Base-by-base conservation (phyloP, 345 rosid genomes). In the Gossypium bickii region DNA sequence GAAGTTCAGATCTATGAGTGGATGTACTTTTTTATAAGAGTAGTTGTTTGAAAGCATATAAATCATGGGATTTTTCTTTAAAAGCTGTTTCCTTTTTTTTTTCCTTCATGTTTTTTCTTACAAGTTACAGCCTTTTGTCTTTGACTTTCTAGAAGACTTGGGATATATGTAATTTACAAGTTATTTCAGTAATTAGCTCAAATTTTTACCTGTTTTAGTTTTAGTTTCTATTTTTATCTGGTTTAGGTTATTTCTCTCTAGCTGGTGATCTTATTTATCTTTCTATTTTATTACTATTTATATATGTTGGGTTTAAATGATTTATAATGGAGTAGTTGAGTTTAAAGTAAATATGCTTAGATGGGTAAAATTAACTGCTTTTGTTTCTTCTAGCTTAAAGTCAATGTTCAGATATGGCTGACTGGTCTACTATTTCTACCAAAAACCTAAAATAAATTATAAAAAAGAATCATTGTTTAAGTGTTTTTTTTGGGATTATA, bases 131-230 rank as follows among this genome's bases (percentile, higher is more conserved):
- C 12, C 1, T 77, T 52, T 18, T 48, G 64, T 62, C 17, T 15
- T 83, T 82, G 81, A 83, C 85, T 70, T 80, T 78, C 82, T 75
- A 51, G 78, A 86, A 70, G n/a, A 20, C 84, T 80, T 79, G 74
- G 55, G 41, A 34, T 1, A 34, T 34, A 34, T 62, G 48, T 62
- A 44, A 27, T 51, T 57, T 74, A 74, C n/a, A 52, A 12, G 10
- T 68, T 48, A 20, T 48, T 51, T 51, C 45, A 17, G 44, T 17
- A 27, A 51, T 69, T 69, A 25, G 59, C 44, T 51, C 9, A 5
- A 49, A 16, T 4, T 68, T 49, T 25, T 73, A 16, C 22, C 45
- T 48, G 58, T 73, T 44, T 24, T 9, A 15, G 45, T 15, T 70
- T 17, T 18, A 45, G 48, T 75, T 75, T 70, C 67, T 44, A 29